Conservation (phyloP, 306 rosid genomes). For the Malus sylvestris region DNA sequence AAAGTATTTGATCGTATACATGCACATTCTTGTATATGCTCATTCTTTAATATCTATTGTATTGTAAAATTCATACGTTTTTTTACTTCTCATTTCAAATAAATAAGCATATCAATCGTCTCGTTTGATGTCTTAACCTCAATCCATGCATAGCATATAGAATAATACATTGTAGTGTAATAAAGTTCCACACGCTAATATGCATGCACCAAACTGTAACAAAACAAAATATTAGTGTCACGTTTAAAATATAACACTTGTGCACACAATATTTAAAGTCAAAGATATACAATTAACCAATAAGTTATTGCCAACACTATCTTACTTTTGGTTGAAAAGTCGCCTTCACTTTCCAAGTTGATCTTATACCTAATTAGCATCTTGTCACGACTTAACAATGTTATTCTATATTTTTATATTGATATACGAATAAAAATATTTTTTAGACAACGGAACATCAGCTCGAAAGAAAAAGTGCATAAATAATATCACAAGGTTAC, state of each 20-base stretch:
- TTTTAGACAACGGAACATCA: too few relatives aligned
- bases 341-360: neutral
- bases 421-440: neutral
- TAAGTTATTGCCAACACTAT: neutral
- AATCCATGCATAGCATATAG: too few relatives aligned
- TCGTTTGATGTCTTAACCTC: too few relatives aligned
- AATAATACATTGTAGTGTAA: neutral
- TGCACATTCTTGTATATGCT: too few relatives aligned
- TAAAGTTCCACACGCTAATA: neutral
- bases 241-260: neutral
- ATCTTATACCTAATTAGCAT: neutral
- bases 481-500: too few relatives aligned
- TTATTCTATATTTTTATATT: neutral
- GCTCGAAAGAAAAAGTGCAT: too few relatives aligned
- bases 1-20: too few relatives aligned
- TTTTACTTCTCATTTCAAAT: too few relatives aligned
- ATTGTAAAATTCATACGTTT: too few relatives aligned
- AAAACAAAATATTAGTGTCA: neutral
- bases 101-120: too few relatives aligned
- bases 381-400: neutral
- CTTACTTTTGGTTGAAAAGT: neutral
- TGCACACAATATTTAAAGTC: neutral
- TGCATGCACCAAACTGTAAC: neutral
- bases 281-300: too few relatives aligned
- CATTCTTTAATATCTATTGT: too few relatives aligned